These are phyloP conservation scores for Clarireedia monteithiana DNA, from an alignment of 2,329 filamentous ascomycete species.

Conservation along the genomic window DNA sequence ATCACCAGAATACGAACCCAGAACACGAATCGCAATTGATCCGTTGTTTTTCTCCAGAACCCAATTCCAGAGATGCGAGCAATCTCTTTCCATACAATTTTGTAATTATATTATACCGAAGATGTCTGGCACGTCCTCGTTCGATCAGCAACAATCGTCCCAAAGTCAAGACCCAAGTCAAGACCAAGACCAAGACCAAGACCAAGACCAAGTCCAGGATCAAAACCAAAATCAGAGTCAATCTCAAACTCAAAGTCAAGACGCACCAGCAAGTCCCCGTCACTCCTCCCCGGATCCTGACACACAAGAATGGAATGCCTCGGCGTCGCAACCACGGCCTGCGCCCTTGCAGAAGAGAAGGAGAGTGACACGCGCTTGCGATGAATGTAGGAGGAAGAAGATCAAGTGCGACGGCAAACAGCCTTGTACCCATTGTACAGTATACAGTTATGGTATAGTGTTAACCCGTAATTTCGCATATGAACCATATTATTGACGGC, in stretches of 20 bases:
- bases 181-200: background rate
- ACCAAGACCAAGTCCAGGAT: background rate
- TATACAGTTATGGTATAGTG: conserved; percentile 88
- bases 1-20: background rate
- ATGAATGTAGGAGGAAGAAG: conserved; percentile 77
- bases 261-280: conserved; percentile 3
- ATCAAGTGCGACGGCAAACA: conserved; percentile 82
- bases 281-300: conserved; percentile 8
- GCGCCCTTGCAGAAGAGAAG: conserved; percentile 47
- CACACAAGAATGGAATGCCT: conserved; percentile 2
- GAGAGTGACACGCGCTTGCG: conserved; percentile 72
- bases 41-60: background rate
- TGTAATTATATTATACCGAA: conserved; percentile 2
- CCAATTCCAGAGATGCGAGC: background rate
- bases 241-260: background rate
- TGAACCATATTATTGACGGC: conserved; percentile 2
- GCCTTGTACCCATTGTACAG: conserved; percentile 90
- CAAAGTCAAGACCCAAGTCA: background rate
- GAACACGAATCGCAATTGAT: background rate
- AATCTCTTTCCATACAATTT: background rate
- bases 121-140: conserved; percentile 14
- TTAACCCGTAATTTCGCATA: background rate
- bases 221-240: background rate
- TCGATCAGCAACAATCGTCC: conserved; percentile 11
- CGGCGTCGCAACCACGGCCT: conserved; percentile 2